Percentiles rank a stretch among this genome's conserved stretches.
Conservation (phyloP, 2,329 filamentous ascomycete genomes). For the Macrophomina pseudophaseolina region DNA sequence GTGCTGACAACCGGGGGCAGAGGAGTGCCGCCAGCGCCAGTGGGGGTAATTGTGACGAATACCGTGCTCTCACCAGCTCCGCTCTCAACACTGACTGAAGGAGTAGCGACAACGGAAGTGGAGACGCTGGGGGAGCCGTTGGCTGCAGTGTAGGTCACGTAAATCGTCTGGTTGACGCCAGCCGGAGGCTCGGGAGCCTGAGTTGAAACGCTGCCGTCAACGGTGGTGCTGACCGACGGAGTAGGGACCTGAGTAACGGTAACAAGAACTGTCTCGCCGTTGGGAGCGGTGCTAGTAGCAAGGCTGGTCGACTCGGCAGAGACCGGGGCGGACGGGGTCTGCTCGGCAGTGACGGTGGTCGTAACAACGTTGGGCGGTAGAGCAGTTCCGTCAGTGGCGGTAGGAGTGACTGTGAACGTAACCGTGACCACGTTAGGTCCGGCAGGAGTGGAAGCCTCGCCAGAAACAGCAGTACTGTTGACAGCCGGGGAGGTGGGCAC, state of each 20-base stretch:
- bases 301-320: background rate
- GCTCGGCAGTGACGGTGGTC: conserved; percentile 10
- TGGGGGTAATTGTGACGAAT: conserved; percentile 5
- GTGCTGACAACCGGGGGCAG: conserved; percentile 14
- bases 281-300: conserved; percentile 3
- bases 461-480: conserved; percentile 4
- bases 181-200: background rate
- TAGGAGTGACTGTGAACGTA: conserved; percentile 15
- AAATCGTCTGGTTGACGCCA: conserved; percentile 16
- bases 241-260: conserved; percentile 5
- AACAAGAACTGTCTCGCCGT: conserved; percentile 2
- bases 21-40: conserved; percentile 3
- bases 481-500: background rate
- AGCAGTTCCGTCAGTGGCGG: conserved; percentile 10
- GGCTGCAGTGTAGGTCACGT: conserved; percentile 6
- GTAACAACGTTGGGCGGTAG: conserved; percentile 19
- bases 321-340: conserved; percentile 11
- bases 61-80: conserved; percentile 5
- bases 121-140: conserved; percentile 11
- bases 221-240: background rate
- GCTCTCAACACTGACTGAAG: conserved; percentile 3
- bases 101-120: conserved; percentile 1
- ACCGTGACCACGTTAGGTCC: background rate
- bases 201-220: background rate
- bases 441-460: background rate